Evolutionary conservation across 495 filamentous ascomycete genomes (phyloP), one percentile per base, ranked within the genome.

Genomic region (Aspergillus nidulans): DNA sequence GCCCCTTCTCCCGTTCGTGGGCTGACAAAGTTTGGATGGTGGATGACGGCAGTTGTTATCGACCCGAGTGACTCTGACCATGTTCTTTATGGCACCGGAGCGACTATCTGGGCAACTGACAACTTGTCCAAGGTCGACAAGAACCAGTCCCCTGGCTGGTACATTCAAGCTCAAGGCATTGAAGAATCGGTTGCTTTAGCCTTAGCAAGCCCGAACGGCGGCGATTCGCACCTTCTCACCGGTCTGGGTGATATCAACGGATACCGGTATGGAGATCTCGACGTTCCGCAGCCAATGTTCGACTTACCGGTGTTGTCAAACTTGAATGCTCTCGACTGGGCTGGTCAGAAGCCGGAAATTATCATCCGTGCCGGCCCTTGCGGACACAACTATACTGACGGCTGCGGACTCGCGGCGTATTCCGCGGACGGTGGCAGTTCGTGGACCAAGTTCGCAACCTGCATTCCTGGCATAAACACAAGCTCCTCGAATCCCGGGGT

Each of bases 41-140:
- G 84, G 82, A 81, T 85, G 26, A 81, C 85, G 48, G 71, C 80
- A 0, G 68, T 85, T 18, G 75, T 77, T 13, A 85, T 85, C 47
- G 72, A 85, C 54, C 83, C 83, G 1, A 69, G 76, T 19, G 78
- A 85, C 57, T 79, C 78, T 47, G 73, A 84, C 61, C 81, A 85
- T 62, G 82, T 80, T 71, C 70, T 83, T 15, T 83, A 84, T 45
- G 77, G 74, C 26, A 83, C 81, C 0, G 81, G 81, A 8, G 66
- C 79, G 45, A 83, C 80, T 4, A 63, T 85, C 49, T 83, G 71
- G 83, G 81, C 23, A 74, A 66, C 60, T 32, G 63, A 51, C 46
- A 71, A 44, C 56, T 66, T 34, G 48, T 66, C 21, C 54, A 59
- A 6, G 63, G 81, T 77, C 74, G 82, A 56, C 74, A 73, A 10